Base-by-base conservation (phyloP, 1,284 basidiomycete genomes). In the Ganoderma resinaceum region DNA sequence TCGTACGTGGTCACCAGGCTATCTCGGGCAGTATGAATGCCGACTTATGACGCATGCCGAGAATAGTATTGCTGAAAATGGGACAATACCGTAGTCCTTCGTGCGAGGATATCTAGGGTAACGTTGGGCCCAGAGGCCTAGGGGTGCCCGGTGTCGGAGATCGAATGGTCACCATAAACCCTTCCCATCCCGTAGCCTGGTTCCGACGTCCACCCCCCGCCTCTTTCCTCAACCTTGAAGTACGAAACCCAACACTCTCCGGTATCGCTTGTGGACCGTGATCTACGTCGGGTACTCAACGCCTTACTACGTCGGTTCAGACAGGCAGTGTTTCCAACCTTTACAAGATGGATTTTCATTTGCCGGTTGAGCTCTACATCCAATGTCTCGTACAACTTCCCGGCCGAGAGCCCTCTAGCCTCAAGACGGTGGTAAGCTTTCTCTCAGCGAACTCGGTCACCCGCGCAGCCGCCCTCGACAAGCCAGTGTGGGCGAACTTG, bases 401-500 rank as follows among this genome's bases (percentile, higher is more conserved):
- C 76, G 62, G 78, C 70, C 63, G 73, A 72, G 46, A 75, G 70
- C 60, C 75, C 72, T 62, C 71, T 7, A 71, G 74, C 42, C 72
- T 77, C 18, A 66, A 64, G 33, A 75, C 78, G 0, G 73, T 83
- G 14, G 61, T 76, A 8, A 75, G 70, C 69, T 82, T 75, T 66
- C 73, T 79, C 37, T 70, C 70, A 23, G 69, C 75, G 11, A 80
- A 73, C 72, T 66, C 69, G 4, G 53, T 78, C 33, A 70, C 80
- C 16, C 76, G 78, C 23, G 73, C 76, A 42, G 80, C 78, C 14
- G 77, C 78, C 2, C 73, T 72, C 58, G 67, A 71, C 12, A 61
- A 77, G 5, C 58, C 66, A 2, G 67, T 89, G 38, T 90, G 89
- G 89, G 80, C 85, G 70, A 74, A 80, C 1, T 85, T 87, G 66